Evolutionary conservation across 2,329 filamentous ascomycete genomes (phyloP).

Genomic region (Dactylellina sp.): DNA sequence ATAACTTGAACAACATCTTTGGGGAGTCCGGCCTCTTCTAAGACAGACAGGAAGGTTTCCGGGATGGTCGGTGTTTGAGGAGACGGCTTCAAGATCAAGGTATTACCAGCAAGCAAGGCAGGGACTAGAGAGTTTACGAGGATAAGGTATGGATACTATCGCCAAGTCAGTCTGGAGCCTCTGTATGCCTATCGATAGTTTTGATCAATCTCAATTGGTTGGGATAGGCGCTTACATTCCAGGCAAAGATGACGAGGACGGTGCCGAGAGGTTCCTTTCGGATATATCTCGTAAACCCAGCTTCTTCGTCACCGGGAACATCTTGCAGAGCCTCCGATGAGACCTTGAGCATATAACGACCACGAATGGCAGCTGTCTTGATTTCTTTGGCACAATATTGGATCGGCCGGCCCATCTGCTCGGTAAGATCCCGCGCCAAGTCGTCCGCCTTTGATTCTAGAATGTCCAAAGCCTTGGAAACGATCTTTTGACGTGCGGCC

Average conservation of each 20-base stretch:
- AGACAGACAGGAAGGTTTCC: slow-evolving; percentile 82
- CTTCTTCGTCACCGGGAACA: slow-evolving; percentile 83
- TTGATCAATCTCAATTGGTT: slow-evolving; percentile 45
- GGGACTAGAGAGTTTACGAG: slow-evolving; percentile 92
- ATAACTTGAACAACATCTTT: slow-evolving; percentile 89
- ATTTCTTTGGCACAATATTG: slow-evolving; percentile 86
- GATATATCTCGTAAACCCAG: slow-evolving; percentile 90
- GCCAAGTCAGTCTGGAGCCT: slow-evolving; percentile 23
- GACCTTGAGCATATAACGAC: slow-evolving; percentile 86
- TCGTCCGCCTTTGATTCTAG: slow-evolving; percentile 79
- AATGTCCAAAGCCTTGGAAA: slow-evolving; percentile 80
- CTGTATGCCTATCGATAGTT: slow-evolving; percentile 17
- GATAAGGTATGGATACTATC: slow-evolving; percentile 91
- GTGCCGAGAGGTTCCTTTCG: slow-evolving; percentile 88
- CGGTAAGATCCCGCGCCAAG: slow-evolving; percentile 84
- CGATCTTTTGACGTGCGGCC: slow-evolving; percentile 79
- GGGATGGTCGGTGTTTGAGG: slow-evolving; percentile 93
- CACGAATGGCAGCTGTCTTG: slow-evolving; percentile 83
- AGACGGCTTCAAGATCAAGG: slow-evolving; percentile 92
- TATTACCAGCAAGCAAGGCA: slow-evolving; percentile 88
- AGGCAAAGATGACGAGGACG: slow-evolving; percentile 89
- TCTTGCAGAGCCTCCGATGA: slow-evolving; percentile 82
- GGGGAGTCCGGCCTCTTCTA: slow-evolving; percentile 83
- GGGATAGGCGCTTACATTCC: slow-evolving; percentile 78
- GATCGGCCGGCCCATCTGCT: slow-evolving; percentile 95